Conservation (phyloP, 257 asterid species). For the Jacaranda mimosifolia region DNA sequence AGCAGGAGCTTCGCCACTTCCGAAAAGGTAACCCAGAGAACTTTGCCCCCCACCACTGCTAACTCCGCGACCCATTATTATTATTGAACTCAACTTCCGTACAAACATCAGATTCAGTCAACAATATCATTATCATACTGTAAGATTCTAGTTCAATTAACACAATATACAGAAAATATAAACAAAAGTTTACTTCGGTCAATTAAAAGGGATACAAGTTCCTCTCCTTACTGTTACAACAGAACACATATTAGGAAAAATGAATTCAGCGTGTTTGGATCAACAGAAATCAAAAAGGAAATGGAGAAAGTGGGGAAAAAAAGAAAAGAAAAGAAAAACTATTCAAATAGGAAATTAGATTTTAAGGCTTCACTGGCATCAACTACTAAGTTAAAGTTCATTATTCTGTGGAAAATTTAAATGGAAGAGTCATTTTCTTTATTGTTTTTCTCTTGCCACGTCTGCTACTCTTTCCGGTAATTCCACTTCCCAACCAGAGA, state of each 20-base stretch:
- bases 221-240: neutral
- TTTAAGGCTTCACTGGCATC: no score
- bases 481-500: no score
- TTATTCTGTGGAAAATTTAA: no score
- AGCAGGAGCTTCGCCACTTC: constrained; percentile 66
- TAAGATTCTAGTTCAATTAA: neutral
- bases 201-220: neutral
- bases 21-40: constrained; percentile 81
- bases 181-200: neutral
- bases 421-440: no score
- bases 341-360: no score
- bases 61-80: constrained; percentile 78
- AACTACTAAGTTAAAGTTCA: no score
- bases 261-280: neutral
- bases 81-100: constrained; percentile 31
- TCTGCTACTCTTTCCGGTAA: no score
- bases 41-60: constrained; percentile 93
- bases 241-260: neutral
- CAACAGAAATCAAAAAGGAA: neutral
- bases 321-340: no score
- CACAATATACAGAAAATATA: neutral
- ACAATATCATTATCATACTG: neutral
- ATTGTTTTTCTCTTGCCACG: no score
- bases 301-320: neutral
- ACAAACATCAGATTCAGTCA: neutral